Evolutionary conservation across 495 filamentous ascomycete species (phyloP), one percentile per base, ranked within the genome.

Genomic region (Annulohypoxylon bovei): DNA sequence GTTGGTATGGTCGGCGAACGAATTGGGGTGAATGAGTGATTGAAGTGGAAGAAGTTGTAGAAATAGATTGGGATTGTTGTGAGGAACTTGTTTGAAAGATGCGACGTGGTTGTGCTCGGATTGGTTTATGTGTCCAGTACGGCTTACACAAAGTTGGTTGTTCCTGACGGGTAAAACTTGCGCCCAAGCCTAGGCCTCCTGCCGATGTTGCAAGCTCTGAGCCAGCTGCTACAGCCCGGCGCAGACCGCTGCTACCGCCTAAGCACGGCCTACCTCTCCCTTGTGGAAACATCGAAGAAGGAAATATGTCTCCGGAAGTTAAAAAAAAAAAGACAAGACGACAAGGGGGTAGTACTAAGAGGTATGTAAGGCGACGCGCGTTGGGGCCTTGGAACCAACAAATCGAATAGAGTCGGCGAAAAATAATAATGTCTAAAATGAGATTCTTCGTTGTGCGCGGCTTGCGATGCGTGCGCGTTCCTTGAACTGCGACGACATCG

Each of bases 51-150:
- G 57, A 32, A 7, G 30, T 54, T 4, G 32, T 33, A n/a, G 57
- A 25, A 25, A 46, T 44, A 39, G 47, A 57, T 16, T 65, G 37
- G 7, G 25, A 28, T 28, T 53, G 64, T 25, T 37, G 50, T 32
- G 71, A 70, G 42, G 70, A 75, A 40, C n/a, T n/a, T n/a, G 79
- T 80, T 65, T 76, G 73, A 46, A 77, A 76, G 56, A 79, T 65
- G 35, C 77, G 80, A 30, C 57, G 23, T 32, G 58, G 62, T 52
- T 73, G 74, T 70, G 62, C 62, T 49, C 18, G 68, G 37, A 57
- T 74, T 58, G 33, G 65, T 53, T 52, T 75, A 80, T 75, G 80
- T 83, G 81, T 79, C 78, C 77, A 77, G 62, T 77, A 47, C 56
- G 62, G 58, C 50, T 66, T 67, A 30, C 53, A 53, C 52, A 67